Base-by-base conservation (phyloP, 2,329 filamentous ascomycete genomes). In the Colletotrichum karsti region DNA sequence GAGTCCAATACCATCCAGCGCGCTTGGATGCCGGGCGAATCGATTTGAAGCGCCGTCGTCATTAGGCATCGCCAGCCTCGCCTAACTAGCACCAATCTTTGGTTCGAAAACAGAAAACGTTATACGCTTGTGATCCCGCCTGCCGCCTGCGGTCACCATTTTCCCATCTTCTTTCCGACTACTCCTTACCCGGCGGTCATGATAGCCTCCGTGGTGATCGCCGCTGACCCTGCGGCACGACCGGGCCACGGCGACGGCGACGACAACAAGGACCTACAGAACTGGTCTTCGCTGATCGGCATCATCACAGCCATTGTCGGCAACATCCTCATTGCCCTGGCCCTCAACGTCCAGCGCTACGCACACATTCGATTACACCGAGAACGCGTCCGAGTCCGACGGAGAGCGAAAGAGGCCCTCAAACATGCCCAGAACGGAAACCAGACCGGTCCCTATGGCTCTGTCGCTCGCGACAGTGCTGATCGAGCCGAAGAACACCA, bases 281-380 rank as follows among this genome's bases (percentile, higher is more conserved):
- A 91, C 78, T 98, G 95, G 95, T 97, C 94, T 51, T 97, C 94
- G 26, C 84, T 98, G 60, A 98, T 99, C 76, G 96, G 96, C 73
- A 98, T 99, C 75, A 81, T 95, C 60, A 97, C 95, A 3, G 95
- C 96, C 56, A 97, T 99, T 75, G 87, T 92, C 57, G 96, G 96
- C 63, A 99, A 99, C 75, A 84, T 98, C 35, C 87, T 99, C 59
- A 98, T 99, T 72, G 97, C 95, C 1, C 90, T 99, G 70, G 96
- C 96, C 12, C 88, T 99, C 69, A 99, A 99, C 77, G 95, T 97
- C 55, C 96, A 99, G 80, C 90, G 96, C 72, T 98, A 98, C 78
- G 95, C 96, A 35, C 96, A 99, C 77, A 93, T 96, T 64, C 89
- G 92, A 63, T 87, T 99, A 69, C 90, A 93, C 70, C 87, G 91